A percentile compares a stretch with the other conserved stretches of the same genome.
Evolutionary conservation across 1,284 basidiomycete genomes (phyloP).

Genomic region (Trichosporon sp.): DNA sequence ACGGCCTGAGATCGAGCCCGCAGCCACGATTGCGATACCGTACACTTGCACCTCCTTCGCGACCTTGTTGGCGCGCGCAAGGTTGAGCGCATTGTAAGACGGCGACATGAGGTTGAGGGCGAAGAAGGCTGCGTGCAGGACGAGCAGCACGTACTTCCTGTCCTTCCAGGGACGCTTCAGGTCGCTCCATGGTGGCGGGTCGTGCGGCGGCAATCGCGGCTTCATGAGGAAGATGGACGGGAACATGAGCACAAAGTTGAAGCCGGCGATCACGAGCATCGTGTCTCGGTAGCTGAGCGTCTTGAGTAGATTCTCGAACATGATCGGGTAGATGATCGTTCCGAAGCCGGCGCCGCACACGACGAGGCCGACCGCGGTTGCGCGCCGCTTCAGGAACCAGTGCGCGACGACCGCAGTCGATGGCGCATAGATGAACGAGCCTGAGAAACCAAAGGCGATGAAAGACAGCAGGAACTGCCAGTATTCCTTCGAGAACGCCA

Average conservation of each 20-base stretch:
- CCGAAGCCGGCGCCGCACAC: constrained; percentile 38
- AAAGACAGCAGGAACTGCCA: constrained; percentile 45
- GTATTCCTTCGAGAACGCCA: constrained; percentile 43
- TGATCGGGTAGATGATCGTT: constrained; percentile 44
- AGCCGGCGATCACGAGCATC: constrained; percentile 38
- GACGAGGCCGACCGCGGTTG: constrained; percentile 39
- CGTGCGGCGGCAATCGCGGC: constrained; percentile 35
- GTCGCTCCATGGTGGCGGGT: constrained; percentile 29
- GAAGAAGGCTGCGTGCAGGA: constrained; percentile 25
- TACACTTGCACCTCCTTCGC: constrained; percentile 26
- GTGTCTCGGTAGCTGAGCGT: constrained; percentile 33
- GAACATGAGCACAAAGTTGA: constrained; percentile 38
- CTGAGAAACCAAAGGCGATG: constrained; percentile 35
- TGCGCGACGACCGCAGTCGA: constrained; percentile 39
- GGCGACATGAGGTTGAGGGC: constrained; percentile 30
- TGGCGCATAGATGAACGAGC: constrained; percentile 37
- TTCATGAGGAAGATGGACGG: constrained; percentile 39
- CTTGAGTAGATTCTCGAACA: constrained; percentile 34
- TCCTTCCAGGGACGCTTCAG: constrained; percentile 36
- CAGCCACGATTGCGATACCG: constrained; percentile 35
- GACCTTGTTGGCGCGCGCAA: constrained; percentile 25
- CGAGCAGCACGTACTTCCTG: constrained; percentile 26
- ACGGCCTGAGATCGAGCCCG: constrained; percentile 40
- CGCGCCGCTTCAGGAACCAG: constrained; percentile 40
- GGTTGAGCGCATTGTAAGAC: constrained; percentile 33